These are phyloP conservation scores for Hippophae tibetana DNA, from an alignment of 306 rosid genomes.

Conservation along the genomic window DNA sequence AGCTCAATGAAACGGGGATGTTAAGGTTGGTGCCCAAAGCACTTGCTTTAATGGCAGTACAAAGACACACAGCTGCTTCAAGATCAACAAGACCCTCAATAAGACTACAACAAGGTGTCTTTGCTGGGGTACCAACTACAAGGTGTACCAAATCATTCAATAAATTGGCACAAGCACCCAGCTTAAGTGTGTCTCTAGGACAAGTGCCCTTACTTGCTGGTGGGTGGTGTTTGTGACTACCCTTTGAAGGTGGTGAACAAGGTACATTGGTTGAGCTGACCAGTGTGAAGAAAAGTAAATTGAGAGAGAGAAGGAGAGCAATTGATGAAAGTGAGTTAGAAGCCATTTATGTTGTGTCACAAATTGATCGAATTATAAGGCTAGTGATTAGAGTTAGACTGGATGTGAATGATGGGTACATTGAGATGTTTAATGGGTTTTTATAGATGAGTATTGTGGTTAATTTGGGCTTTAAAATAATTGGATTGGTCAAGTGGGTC, in stretches of 20 bases:
- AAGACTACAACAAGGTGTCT: constrained; percentile 54
- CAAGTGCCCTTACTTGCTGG: constrained; percentile 13
- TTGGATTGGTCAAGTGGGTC: too few species aligned
- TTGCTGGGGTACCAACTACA: constrained; percentile 55
- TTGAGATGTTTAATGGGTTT: too few species aligned
- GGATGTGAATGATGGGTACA: too few species aligned
- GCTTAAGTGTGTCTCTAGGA: constrained; percentile 55
- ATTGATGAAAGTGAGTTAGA: constrained; percentile 28
- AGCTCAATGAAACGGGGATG: constrained; percentile 46
- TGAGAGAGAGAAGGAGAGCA: constrained; percentile 47
- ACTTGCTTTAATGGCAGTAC: constrained; percentile 71
- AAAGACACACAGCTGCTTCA: constrained; percentile 83
- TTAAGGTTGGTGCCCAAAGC: constrained; percentile 54
- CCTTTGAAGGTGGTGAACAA: constrained; percentile 25
- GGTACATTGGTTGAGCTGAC: constrained; percentile 49
- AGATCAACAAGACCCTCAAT: constrained; percentile 52
- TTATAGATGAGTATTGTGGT: too few species aligned
- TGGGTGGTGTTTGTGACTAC: constrained; percentile 12
- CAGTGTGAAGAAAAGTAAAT: constrained; percentile 53
- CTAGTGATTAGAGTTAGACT: too few species aligned
- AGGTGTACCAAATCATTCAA: constrained; percentile 48
- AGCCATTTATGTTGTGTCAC: constrained; percentile 34
- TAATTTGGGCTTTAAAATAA: too few species aligned
- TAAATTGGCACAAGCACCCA: constrained; percentile 64
- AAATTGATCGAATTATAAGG: too few species aligned